Evolutionary conservation across 352 stramenopile species (phyloP).

Genomic region (Pythium myriotylum): DNA sequence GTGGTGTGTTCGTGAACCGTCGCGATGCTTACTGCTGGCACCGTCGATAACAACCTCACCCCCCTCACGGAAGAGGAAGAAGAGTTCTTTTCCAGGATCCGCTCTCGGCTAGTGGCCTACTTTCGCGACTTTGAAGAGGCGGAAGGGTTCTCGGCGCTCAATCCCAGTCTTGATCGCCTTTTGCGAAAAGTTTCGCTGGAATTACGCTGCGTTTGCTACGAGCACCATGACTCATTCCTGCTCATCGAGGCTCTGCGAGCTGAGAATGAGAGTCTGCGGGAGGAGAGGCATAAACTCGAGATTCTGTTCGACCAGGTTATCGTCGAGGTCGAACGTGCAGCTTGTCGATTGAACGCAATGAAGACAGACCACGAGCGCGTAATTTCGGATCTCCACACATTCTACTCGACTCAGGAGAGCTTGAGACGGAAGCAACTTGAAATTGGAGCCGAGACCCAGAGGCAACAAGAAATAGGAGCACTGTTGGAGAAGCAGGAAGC

Average conservation of each 20-base stretch:
- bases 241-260: conserved; percentile 30
- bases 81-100: conserved; percentile 34
- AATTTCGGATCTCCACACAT: conserved; percentile 34
- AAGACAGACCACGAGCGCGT: conserved; percentile 25
- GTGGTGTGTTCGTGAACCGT: conserved; percentile 2
- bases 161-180: conserved; percentile 37
- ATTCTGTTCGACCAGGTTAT: conserved; percentile 41
- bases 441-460: conserved; percentile 30
- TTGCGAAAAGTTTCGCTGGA: conserved; percentile 40
- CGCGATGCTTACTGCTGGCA: conserved; percentile 23
- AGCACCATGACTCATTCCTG: conserved; percentile 26
- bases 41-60: conserved; percentile 26
- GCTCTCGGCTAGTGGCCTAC: conserved; percentile 32
- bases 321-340: conserved; percentile 26
- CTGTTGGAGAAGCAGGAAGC: conserved; percentile 8
- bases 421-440: conserved; percentile 38
- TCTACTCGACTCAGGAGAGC: conserved; percentile 34
- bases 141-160: conserved; percentile 42
- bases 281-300: conserved; percentile 7
- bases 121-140: conserved; percentile 46
- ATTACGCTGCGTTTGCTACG: conserved; percentile 38
- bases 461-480: conserved; percentile 28
- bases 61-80: conserved; percentile 41
- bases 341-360: conserved; percentile 16
- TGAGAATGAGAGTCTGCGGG: conserved; percentile 11